These are phyloP conservation scores for Endocalyx cinctus DNA, from an alignment of 2,329 filamentous ascomycete species.

Conservation along the genomic window DNA sequence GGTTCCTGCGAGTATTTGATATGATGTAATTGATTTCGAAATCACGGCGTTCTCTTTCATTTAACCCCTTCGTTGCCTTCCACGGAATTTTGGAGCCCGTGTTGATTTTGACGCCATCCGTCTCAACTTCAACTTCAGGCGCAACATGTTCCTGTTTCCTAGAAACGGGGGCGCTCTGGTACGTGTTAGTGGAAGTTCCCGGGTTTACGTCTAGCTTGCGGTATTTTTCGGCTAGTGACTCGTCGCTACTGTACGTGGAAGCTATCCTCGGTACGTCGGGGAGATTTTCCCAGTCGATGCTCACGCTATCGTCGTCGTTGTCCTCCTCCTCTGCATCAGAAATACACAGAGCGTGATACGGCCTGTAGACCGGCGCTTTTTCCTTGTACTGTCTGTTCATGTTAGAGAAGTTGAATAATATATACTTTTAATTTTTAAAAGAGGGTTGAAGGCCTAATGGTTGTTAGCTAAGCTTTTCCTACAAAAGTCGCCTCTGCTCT, in stretches of 20 bases:
- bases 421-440: background rate
- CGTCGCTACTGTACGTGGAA: constrained; percentile 11
- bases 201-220: background rate
- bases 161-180: too few relatives aligned
- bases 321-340: constrained; percentile 17
- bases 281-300: constrained; percentile 10
- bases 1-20: constrained; percentile 13
- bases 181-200: background rate
- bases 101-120: background rate
- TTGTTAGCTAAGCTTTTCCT: too few relatives aligned
- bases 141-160: too few relatives aligned
- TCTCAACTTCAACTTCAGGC: too few relatives aligned
- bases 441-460: too few relatives aligned
- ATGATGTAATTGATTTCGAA: constrained; percentile 13
- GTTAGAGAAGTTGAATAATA: too few relatives aligned
- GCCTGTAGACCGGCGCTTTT: constrained; percentile 17
- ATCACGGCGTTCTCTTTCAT: constrained; percentile 9
- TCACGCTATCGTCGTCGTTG: constrained; percentile 19
- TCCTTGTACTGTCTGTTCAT: too few relatives aligned
- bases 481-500: too few relatives aligned
- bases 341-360: constrained; percentile 14
- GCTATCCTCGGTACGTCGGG: too few relatives aligned
- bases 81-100: too few relatives aligned
- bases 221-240: constrained; percentile 2
- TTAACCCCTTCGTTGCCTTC: too few relatives aligned